Evolutionary conservation across 169 alveolate genomes (phyloP), one percentile per base, ranked within the genome.

Genomic region (Cyclospora cayetanensis): DNA sequence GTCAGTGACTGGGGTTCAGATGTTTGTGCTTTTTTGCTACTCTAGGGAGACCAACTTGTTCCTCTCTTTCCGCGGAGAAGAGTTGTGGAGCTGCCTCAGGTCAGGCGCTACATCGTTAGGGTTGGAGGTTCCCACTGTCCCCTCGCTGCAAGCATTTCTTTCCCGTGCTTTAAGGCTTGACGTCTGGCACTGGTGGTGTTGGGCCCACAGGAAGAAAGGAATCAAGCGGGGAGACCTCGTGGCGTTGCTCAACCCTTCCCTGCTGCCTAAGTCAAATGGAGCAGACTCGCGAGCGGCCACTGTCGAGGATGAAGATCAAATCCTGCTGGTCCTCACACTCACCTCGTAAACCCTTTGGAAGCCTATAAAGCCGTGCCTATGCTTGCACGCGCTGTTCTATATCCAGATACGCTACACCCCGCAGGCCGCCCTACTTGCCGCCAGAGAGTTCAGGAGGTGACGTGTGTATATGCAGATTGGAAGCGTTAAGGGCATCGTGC

Each of bases 161-260:
- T 65, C 46, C 12, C 22, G 15, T 7, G 77, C 41, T 20, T 65
- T 4, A 7, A 34, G 77, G 9, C 34, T 65, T 20, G 15, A n/a
- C 25, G 7, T 1, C 12, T 25, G 4, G 77, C 41, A 34, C 18
- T n/a, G 4, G 77, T 7, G 42, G 42, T 65, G 18, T 27, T 20
- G 7, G 41, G 4, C 34, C 22, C 35, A 1, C 90, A 82, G 90
- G 22, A 35, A 39, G 42, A 65, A 82, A 35, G 84, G 35, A 5
- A 43, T 66, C 41, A 35, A 85, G 65, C 41, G 82, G 11, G 91
- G 91, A 20, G 53, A 35, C 77, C 70, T 85, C 27, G 63, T 85
- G 5, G 91, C 91, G 34, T 37, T 85, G 31, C 72, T 85, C 3
- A 85, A 85, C 53, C 91, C 91, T 37, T 39, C 83, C 29, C 70